Percentiles rank a stretch among this genome's conserved stretches.
Conservation (phyloP, 2,329 filamentous ascomycete genomes). For the Aquanectria penicillioides region DNA sequence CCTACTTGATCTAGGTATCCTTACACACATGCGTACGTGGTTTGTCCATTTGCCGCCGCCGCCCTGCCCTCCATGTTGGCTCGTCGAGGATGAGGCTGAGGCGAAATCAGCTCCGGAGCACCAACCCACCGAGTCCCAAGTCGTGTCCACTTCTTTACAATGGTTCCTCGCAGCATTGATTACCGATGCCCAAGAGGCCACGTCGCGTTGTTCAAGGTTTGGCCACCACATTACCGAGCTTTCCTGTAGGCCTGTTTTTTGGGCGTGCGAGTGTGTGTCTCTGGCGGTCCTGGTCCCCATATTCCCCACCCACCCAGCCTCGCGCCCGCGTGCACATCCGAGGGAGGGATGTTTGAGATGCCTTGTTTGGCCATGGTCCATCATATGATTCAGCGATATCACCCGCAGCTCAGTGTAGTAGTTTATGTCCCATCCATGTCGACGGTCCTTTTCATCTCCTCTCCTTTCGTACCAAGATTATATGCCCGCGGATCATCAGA, state of each 20-base stretch:
- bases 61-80: background rate
- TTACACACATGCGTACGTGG: no score
- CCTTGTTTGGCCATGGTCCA: no score
- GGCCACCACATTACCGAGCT: background rate
- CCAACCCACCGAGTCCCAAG: background rate
- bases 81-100: constrained; percentile 8
- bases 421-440: no score
- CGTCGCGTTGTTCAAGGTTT: constrained; percentile 15
- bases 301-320: background rate
- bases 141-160: background rate
- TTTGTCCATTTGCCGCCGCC: background rate
- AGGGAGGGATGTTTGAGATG: no score
- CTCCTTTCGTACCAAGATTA: no score
- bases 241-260: background rate
- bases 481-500: no score
- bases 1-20: no score
- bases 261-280: no score
- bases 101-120: constrained; percentile 1
- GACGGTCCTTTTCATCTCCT: no score
- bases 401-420: no score
- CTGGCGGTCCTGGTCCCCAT: background rate
- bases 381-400: no score
- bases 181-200: constrained; percentile 26
- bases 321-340: no score
- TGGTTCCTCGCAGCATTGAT: constrained; percentile 7